phyloP scores from a whole-genome alignment of 2,329 filamentous ascomycete species.

The Epichloe brachyelytri region DNA sequence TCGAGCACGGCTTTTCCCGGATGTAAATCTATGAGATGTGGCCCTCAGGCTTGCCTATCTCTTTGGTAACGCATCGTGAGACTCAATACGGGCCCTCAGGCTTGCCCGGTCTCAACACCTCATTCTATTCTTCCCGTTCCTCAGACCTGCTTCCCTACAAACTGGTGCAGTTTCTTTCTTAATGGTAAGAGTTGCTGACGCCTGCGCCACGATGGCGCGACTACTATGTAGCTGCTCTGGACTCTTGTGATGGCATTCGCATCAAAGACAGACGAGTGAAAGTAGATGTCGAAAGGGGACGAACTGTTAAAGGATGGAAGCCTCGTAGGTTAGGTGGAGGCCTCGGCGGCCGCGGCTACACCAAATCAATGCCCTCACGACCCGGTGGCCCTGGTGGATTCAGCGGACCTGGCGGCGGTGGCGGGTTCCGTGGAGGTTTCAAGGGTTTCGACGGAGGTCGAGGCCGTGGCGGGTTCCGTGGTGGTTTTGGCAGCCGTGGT shows the following conservation, averaged over 20 bases:
- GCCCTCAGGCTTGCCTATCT: constrained; percentile 31
- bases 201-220: constrained; percentile 40
- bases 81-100: constrained; percentile 39
- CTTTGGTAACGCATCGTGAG: constrained; percentile 29
- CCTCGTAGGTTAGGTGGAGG: constrained; percentile 86
- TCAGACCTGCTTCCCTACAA: background rate
- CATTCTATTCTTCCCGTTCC: constrained; percentile 8
- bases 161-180: constrained; percentile 5
- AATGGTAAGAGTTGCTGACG: constrained; percentile 58
- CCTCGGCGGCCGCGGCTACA: constrained; percentile 84
- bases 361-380: constrained; percentile 61
- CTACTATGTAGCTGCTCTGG: constrained; percentile 72
- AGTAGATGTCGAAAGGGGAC: constrained; percentile 90
- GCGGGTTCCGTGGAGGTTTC: constrained; percentile 31
- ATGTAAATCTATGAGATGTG: constrained; percentile 21
- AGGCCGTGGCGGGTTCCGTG: constrained; percentile 27
- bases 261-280: constrained; percentile 88
- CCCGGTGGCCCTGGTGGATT: constrained; percentile 50
- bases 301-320: constrained; percentile 88
- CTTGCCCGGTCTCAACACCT: constrained; percentile 35
- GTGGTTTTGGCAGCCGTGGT: constrained; percentile 34
- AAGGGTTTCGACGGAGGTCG: constrained; percentile 34
- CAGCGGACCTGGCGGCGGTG: constrained; percentile 40
- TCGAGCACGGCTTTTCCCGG: constrained; percentile 5
- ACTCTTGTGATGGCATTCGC: constrained; percentile 68